Conservation (phyloP, 345 rosid species). For the Populus simonii region DNA sequence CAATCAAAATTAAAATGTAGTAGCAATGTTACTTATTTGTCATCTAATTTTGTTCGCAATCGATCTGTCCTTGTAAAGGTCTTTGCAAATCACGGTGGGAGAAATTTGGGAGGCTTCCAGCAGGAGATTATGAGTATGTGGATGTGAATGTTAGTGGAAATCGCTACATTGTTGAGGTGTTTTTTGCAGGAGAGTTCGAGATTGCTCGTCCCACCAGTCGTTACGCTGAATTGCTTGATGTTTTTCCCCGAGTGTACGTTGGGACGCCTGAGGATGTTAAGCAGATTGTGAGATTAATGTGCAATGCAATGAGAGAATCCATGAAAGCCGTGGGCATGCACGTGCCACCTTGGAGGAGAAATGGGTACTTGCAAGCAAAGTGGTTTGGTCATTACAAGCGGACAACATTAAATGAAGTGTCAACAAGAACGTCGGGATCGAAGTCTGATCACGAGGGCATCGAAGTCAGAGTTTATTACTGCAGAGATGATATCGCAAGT, state of each 20-base stretch:
- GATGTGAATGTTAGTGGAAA: conserved; percentile 44
- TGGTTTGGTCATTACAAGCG: conserved; percentile 73
- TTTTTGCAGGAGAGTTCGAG: conserved; percentile 50
- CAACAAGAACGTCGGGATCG: not conserved
- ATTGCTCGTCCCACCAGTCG: conserved; percentile 61
- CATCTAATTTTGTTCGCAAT: no score
- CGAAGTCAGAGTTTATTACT: conserved; percentile 6
- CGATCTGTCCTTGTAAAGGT: conserved; percentile 31
- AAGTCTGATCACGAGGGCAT: not conserved
- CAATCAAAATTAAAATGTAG: no score
- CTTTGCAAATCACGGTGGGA: conserved; percentile 89
- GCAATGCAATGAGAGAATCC: conserved; percentile 50
- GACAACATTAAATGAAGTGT: conserved; percentile 38
- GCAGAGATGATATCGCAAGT: conserved; percentile 19
- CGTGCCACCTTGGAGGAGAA: conserved; percentile 85
- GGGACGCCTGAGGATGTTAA: conserved; percentile 55
- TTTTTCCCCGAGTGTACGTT: conserved; percentile 48
- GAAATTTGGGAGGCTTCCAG: conserved; percentile 47
- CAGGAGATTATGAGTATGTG: conserved; percentile 63
- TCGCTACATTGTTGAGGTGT: conserved; percentile 62
- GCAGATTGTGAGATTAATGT: conserved; percentile 61
- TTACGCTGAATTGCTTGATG: conserved; percentile 39
- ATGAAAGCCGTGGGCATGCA: conserved; percentile 46
- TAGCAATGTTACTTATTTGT: no score
- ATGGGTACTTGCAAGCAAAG: conserved; percentile 71